Percentiles rank a stretch among this genome's conserved stretches.
Evolutionary conservation across 441 rosid species (phyloP).

Genomic region (Populus trichocarpa): DNA sequence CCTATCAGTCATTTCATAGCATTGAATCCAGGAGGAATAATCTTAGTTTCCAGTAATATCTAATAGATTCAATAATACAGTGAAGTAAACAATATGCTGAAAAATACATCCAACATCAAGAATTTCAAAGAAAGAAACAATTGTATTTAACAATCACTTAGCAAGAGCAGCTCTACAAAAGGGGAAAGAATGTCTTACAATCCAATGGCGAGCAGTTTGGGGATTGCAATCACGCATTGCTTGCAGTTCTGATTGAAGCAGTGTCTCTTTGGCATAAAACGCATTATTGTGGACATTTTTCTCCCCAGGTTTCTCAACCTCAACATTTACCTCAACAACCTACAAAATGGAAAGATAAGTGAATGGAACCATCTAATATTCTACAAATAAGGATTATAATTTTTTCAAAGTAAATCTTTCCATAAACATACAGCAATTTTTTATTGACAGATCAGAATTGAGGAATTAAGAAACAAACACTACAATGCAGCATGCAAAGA

Average conservation of each 20-base stretch:
- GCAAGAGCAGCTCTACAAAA: not conserved
- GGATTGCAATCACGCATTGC: slow-evolving; percentile 83
- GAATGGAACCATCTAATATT: not conserved
- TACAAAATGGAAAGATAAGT: slow-evolving; percentile 18
- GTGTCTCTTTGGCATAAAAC: slow-evolving; percentile 72
- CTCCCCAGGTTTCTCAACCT: slow-evolving; percentile 71
- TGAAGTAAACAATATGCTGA: not conserved
- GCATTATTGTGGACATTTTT: slow-evolving; percentile 79
- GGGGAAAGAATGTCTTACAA: slow-evolving; percentile 45
- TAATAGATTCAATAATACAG: not conserved
- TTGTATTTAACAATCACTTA: not conserved
- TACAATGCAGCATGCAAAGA: not conserved
- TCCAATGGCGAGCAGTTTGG: slow-evolving; percentile 79
- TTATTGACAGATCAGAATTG: not conserved
- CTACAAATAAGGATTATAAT: not conserved
- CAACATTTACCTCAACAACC: slow-evolving; percentile 77
- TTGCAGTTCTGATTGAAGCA: slow-evolving; percentile 62
- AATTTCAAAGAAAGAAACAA: not conserved
- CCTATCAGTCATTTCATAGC: not conserved
- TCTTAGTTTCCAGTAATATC: not conserved
- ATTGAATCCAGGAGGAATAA: not conserved
- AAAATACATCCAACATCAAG: not conserved
- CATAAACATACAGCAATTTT: not conserved
- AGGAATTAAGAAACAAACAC: not conserved
- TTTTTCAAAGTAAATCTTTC: not conserved